A percentile compares a stretch with the other conserved stretches of the same genome.
phyloP scores from a whole-genome alignment of 2,329 filamentous ascomycete genomes.

The Rutstroemia sydowiana region DNA sequence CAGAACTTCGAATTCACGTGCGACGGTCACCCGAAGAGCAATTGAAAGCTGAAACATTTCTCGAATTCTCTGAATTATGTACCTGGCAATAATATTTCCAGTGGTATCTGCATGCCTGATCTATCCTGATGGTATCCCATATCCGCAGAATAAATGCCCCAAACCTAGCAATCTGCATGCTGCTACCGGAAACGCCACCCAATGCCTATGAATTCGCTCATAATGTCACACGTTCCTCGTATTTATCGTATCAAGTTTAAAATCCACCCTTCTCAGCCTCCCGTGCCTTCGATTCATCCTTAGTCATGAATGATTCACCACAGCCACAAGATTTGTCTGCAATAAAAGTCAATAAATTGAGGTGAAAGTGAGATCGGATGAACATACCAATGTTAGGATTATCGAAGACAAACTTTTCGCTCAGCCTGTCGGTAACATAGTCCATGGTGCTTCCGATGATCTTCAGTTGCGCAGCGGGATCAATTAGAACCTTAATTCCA shows the following conservation, averaged over 20 bases:
- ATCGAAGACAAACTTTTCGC: slow-evolving; percentile 83
- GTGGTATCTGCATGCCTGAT: slow-evolving; percentile 5
- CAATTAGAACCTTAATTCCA: slow-evolving; percentile 89
- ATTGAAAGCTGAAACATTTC: neutral
- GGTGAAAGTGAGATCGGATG: neutral
- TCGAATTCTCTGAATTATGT: neutral
- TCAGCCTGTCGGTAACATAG: slow-evolving; percentile 94
- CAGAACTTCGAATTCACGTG: no score
- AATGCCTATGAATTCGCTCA: slow-evolving; percentile 21
- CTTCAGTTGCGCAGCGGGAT: slow-evolving; percentile 94
- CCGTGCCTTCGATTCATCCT: slow-evolving; percentile 8
- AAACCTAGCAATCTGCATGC: neutral
- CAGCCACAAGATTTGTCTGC: slow-evolving; percentile 93
- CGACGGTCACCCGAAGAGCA: no score
- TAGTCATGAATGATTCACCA: slow-evolving; percentile 89
- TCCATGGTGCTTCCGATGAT: slow-evolving; percentile 99
- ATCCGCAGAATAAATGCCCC: neutral
- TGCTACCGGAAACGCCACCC: slow-evolving; percentile 26
- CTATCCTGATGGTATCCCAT: slow-evolving; percentile 5
- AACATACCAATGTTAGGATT: slow-evolving; percentile 97
- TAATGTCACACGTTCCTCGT: slow-evolving; percentile 10
- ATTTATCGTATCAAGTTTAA: slow-evolving; percentile 1
- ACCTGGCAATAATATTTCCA: neutral
- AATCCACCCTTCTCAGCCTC: neutral
- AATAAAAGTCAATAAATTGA: neutral